Conservation (phyloP, 495 filamentous ascomycete genomes). For the Penicillium silybi region DNA sequence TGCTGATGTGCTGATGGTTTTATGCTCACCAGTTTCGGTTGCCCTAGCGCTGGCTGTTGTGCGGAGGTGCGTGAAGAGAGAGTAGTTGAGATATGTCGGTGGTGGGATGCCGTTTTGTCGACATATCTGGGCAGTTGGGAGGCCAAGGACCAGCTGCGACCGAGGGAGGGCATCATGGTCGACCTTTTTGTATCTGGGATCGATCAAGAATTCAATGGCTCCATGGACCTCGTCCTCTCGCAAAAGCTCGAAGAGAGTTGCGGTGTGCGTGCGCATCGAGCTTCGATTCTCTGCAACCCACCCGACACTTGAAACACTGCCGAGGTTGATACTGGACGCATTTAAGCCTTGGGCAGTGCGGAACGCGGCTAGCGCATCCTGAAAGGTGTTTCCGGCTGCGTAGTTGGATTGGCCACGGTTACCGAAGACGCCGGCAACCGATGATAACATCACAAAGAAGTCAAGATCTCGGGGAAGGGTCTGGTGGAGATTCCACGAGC, state of each 20-base stretch:
- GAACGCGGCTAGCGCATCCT: constrained; percentile 37
- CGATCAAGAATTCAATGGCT: constrained; percentile 29
- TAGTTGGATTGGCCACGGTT: constrained; percentile 53
- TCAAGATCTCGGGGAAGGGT: constrained; percentile 19
- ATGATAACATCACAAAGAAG: constrained; percentile 39
- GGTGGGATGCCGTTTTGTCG: constrained; percentile 17
- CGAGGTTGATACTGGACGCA: constrained; percentile 49
- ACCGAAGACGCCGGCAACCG: constrained; percentile 29
- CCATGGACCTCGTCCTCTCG: constrained; percentile 26
- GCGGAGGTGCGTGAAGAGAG: constrained; percentile 29
- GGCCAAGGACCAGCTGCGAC: constrained; percentile 24
- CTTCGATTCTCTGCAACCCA: constrained; percentile 43
- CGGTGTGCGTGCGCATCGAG: constrained; percentile 11
- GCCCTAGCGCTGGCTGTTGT: neutral
- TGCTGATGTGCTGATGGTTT: constrained; percentile 7
- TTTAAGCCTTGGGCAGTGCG: constrained; percentile 22
- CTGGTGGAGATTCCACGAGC: constrained; percentile 29
- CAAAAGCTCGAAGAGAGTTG: constrained; percentile 21
- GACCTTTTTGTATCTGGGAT: constrained; percentile 8
- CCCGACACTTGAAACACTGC: constrained; percentile 51
- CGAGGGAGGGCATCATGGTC: neutral
- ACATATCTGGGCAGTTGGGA: constrained; percentile 21
- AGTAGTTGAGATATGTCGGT: constrained; percentile 24
- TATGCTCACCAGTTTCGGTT: constrained; percentile 1
- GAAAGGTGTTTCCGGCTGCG: constrained; percentile 48